phyloP scores from a whole-genome alignment of 139 green algal genomes.

The Raphidocelis subcapitata region DNA sequence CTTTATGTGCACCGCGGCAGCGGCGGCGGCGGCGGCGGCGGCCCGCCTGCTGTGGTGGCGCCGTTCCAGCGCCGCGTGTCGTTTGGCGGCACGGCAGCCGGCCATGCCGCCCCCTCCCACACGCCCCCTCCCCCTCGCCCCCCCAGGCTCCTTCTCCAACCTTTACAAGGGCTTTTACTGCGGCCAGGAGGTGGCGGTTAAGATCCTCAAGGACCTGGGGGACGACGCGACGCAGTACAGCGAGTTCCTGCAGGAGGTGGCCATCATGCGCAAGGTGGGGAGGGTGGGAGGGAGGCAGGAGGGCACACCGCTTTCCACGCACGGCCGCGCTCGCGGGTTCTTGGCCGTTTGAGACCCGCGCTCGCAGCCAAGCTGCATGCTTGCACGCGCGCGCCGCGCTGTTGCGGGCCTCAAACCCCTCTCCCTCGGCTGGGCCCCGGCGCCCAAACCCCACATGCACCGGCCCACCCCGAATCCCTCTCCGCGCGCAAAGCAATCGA shows the following conservation, averaged over 20 bases:
- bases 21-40: neutral
- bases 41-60: neutral
- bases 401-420: too few relatives aligned
- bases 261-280: conserved; percentile 62
- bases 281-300: neutral
- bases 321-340: too few relatives aligned
- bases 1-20: too few relatives aligned
- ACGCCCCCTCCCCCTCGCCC: neutral
- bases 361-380: too few relatives aligned
- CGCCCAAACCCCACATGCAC: too few relatives aligned
- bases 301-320: neutral
- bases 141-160: conserved; percentile 84
- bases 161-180: conserved; percentile 96
- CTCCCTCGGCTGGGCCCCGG: too few relatives aligned
- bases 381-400: too few relatives aligned
- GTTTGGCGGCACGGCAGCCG: too few relatives aligned
- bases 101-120: too few relatives aligned
- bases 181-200: conserved; percentile 98
- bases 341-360: neutral
- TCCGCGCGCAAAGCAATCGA: too few relatives aligned
- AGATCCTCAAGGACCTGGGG: conserved; percentile 93
- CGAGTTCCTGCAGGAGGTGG: conserved; percentile 89
- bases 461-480: too few relatives aligned
- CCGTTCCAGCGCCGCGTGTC: neutral
- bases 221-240: conserved; percentile 82